These are phyloP conservation scores for Endoconidiophora polonica DNA, from an alignment of 2,329 filamentous ascomycete genomes.

Conservation along the genomic window DNA sequence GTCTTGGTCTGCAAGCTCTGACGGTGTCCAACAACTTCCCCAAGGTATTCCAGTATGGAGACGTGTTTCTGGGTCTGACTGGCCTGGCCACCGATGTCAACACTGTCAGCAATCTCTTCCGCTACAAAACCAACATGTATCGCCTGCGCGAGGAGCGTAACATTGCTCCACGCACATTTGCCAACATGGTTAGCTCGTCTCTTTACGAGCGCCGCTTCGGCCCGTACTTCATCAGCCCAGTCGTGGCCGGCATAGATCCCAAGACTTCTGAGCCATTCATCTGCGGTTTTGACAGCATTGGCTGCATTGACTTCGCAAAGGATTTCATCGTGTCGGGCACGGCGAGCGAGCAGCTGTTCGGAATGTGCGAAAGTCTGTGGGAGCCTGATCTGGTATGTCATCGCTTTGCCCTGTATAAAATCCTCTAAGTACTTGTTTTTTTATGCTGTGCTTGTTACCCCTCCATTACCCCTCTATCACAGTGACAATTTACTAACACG, in stretches of 20 bases:
- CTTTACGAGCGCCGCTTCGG: conserved; percentile 95
- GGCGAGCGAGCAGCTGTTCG: conserved; percentile 92
- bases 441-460: background rate
- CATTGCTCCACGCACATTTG: conserved; percentile 87
- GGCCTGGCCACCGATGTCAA: conserved; percentile 91
- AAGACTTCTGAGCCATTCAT: conserved; percentile 93
- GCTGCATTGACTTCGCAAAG: conserved; percentile 98
- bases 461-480: background rate
- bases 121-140: conserved; percentile 99
- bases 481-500: background rate
- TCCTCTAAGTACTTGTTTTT: background rate
- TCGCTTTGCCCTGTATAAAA: background rate
- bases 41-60: conserved; percentile 97
- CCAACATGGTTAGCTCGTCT: conserved; percentile 80
- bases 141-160: conserved; percentile 92
- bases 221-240: conserved; percentile 88
- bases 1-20: conserved; percentile 86
- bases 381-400: conserved; percentile 79
- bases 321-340: conserved; percentile 98
- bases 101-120: conserved; percentile 91
- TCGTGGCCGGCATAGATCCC: conserved; percentile 86
- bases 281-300: conserved; percentile 97
- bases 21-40: conserved; percentile 99
- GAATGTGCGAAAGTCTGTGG: conserved; percentile 96
- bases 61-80: conserved; percentile 88